Evolutionary conservation across 2,329 filamentous ascomycete species (phyloP).

Genomic region (Stromatinia cepivora): DNA sequence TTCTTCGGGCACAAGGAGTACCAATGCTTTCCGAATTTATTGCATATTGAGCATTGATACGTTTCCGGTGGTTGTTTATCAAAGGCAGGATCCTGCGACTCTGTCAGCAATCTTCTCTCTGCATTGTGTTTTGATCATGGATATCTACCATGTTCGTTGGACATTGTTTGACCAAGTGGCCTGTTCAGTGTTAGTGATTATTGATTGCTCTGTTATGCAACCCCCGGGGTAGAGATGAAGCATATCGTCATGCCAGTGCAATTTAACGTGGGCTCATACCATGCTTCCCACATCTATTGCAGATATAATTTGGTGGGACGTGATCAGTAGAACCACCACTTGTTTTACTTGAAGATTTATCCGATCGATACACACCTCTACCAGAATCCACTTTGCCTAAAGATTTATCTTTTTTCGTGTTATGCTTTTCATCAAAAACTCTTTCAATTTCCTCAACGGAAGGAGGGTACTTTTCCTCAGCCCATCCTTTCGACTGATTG

Average conservation of each 20-base stretch:
- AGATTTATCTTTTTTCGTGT: background rate
- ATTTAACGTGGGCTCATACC: slow-evolving; percentile 27
- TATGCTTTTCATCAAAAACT: slow-evolving; percentile 21
- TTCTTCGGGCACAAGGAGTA: slow-evolving; percentile 45
- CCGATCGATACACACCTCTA: background rate
- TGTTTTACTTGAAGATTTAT: background rate
- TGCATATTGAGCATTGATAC: slow-evolving; percentile 45
- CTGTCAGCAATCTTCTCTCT: slow-evolving; percentile 5
- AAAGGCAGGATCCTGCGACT: slow-evolving; percentile 40
- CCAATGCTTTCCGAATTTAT: slow-evolving; percentile 42
- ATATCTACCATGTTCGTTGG: slow-evolving; percentile 44
- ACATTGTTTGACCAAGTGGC: slow-evolving; percentile 45
- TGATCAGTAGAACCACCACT: background rate
- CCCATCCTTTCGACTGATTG: background rate
- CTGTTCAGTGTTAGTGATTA: slow-evolving; percentile 35
- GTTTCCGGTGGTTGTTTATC: slow-evolving; percentile 39
- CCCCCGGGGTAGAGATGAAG: background rate
- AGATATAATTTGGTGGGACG: slow-evolving; percentile 31
- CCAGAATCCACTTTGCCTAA: background rate
- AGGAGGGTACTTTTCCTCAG: slow-evolving; percentile 15
- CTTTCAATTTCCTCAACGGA: slow-evolving; percentile 24
- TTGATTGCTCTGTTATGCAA: background rate
- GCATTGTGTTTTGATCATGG: background rate
- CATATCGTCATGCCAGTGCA: background rate
- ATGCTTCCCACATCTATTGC: slow-evolving; percentile 34